A percentile compares a stretch with the other conserved stretches of the same genome.
Conservation (phyloP, 2,329 filamentous ascomycete genomes). For the Didymella lethalis region DNA sequence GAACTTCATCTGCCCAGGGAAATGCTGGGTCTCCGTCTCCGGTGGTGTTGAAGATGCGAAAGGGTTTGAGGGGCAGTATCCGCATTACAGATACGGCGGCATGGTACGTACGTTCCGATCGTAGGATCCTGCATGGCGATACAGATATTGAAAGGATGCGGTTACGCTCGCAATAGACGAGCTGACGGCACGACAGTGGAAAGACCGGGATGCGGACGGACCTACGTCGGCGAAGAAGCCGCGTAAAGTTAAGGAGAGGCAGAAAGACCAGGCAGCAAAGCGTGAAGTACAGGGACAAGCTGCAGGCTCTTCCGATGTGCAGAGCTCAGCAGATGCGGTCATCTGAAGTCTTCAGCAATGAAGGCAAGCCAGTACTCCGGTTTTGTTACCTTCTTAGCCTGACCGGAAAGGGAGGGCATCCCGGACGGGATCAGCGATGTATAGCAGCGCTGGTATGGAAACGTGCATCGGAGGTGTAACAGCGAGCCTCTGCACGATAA, state of each 20-base stretch:
- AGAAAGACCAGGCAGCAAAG: conserved; percentile 27
- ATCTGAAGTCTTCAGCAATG: neutral
- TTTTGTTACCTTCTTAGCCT: neutral
- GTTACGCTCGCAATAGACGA: neutral
- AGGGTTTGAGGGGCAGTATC: conserved; percentile 28
- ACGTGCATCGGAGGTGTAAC: neutral
- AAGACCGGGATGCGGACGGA: conserved; percentile 52
- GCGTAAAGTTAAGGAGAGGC: conserved; percentile 49
- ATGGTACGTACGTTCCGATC: conserved; percentile 36
- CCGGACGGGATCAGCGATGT: neutral
- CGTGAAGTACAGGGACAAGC: neutral
- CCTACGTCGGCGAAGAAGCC: conserved; percentile 54
- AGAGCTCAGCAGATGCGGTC: neutral
- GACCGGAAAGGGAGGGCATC: neutral
- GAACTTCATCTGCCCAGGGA: conserved; percentile 56
- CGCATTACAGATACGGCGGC: conserved; percentile 40
- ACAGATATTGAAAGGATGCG: neutral
- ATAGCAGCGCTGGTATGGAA: neutral
- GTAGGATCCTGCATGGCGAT: neutral
- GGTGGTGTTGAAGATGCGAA: conserved; percentile 55
- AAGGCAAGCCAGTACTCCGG: neutral
- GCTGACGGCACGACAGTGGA: conserved; percentile 45
- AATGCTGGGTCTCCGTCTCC: conserved; percentile 54
- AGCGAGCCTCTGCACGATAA: neutral
- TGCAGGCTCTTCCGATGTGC: neutral